Evolutionary conservation across 441 rosid species (phyloP), one percentile per base, ranked within the genome.

Genomic region (Biscutella laevigata): DNA sequence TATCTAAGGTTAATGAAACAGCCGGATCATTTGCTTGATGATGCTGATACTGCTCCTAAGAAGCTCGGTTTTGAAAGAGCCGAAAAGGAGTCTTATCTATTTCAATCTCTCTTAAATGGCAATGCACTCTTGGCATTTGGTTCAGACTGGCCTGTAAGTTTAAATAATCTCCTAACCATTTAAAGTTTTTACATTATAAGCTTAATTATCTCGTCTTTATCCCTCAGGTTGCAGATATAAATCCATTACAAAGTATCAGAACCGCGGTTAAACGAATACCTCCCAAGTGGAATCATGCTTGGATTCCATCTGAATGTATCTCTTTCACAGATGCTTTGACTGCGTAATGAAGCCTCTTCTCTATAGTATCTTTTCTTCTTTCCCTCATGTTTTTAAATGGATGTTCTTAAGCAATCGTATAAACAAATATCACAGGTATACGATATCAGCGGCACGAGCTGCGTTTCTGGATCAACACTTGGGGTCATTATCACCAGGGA

Each of bases 61-160:
- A 91, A 85, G 69, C 90, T 91, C 17, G 98, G 96, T 42, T 53
- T 36, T 32, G 90, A 81, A 2, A 84, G 96, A 70, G 87, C 96
- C 29, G 21, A 72, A 32, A 73, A 44, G 46, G 85, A 74, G 34
- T 77, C 98, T 29, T 85, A 77, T 59, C 76, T 76, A 21, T 87
- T 80, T 51, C 64, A 20, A 11, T 84, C 96, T 22, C 74, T 91
- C 57, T 53, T 74, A 59, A 74, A 69, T 16, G 71, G 81, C 69
- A 76, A 78, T 41, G 82, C 85, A 25, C 64, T 43, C 30, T 61
- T 91, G 78, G 94, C 84, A 24, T 65, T 91, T 35, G 98, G 98
- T 56, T 84, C 95, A 59, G 98, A 86, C 65, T 90, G 96, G 97
- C 97, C 97, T 14, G 95, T 88, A 76, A 65, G 88, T 61, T 41